Evolutionary conservation across 108 stramenopile genomes (phyloP).

Genomic region (Discostella pseudostelligera): DNA sequence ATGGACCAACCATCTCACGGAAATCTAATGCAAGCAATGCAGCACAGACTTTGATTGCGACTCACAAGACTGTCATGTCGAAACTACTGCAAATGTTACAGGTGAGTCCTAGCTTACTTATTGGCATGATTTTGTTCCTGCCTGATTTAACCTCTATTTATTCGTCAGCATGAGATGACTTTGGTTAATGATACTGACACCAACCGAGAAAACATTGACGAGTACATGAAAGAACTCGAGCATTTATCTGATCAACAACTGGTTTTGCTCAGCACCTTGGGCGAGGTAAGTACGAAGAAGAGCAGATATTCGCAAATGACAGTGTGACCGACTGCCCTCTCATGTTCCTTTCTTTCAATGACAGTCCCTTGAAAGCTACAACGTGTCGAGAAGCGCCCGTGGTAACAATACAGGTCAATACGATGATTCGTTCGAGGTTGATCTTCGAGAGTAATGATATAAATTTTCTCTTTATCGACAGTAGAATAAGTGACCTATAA

Average conservation of each 20-base stretch:
- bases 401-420: neutral
- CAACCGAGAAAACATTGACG: slow-evolving; percentile 64
- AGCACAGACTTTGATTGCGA: slow-evolving; percentile 49
- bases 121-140: neutral
- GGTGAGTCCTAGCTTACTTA: slow-evolving; percentile 13
- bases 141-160: neutral
- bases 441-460: no score
- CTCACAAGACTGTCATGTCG: slow-evolving; percentile 64
- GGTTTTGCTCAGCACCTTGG: slow-evolving; percentile 52
- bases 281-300: slow-evolving; percentile 43
- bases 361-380: slow-evolving; percentile 19
- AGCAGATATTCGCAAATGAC: neutral
- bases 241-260: slow-evolving; percentile 56
- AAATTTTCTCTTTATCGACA: no score
- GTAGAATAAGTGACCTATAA: no score
- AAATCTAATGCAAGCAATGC: slow-evolving; percentile 19
- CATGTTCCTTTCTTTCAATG: neutral
- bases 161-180: slow-evolving; percentile 59
- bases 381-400: neutral
- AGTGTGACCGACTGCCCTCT: neutral
- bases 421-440: no score
- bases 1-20: slow-evolving; percentile 3
- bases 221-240: slow-evolving; percentile 66
- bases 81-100: slow-evolving; percentile 66
- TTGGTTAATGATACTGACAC: slow-evolving; percentile 63